These are phyloP conservation scores for Dictyostelium citrinum DNA, from an alignment of 78 protist genomes.

Conservation along the genomic window DNA sequence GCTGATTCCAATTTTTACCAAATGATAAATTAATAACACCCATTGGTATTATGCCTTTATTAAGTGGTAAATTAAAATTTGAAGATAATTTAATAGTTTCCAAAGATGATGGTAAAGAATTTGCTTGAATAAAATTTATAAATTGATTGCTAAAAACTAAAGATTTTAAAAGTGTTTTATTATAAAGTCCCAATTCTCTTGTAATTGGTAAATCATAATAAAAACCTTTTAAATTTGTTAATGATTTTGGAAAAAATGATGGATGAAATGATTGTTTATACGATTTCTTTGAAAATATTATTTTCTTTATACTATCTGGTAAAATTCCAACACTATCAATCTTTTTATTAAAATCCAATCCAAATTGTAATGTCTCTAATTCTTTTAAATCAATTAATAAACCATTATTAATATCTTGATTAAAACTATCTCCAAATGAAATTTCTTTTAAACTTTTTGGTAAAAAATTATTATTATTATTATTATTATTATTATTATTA, in stretches of 20 bases:
- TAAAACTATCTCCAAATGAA: not conserved
- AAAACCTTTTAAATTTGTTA: not conserved
- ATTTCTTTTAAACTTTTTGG: not conserved
- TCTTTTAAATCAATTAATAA: not conserved
- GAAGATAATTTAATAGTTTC: not conserved
- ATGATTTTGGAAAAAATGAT: not conserved
- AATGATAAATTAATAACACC: not conserved
- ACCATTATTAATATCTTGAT: not conserved
- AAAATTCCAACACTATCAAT: not conserved
- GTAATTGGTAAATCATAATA: not conserved
- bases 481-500: too few species aligned
- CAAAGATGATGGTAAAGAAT: not conserved
- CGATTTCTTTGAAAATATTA: not conserved
- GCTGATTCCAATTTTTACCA: not conserved
- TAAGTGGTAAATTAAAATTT: not conserved
- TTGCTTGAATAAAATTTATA: not conserved
- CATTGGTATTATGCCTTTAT: not conserved
- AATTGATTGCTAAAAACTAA: not conserved
- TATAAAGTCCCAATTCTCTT: not conserved
- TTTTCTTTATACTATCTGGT: not conserved
- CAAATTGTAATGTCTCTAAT: not conserved
- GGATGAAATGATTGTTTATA: not conserved
- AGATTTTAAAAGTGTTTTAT: not conserved
- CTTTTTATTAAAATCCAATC: not conserved
- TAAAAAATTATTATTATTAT: not conserved